These are phyloP conservation scores for Diplodia intermedia DNA, from an alignment of 2,329 filamentous ascomycete genomes.

Conservation along the genomic window DNA sequence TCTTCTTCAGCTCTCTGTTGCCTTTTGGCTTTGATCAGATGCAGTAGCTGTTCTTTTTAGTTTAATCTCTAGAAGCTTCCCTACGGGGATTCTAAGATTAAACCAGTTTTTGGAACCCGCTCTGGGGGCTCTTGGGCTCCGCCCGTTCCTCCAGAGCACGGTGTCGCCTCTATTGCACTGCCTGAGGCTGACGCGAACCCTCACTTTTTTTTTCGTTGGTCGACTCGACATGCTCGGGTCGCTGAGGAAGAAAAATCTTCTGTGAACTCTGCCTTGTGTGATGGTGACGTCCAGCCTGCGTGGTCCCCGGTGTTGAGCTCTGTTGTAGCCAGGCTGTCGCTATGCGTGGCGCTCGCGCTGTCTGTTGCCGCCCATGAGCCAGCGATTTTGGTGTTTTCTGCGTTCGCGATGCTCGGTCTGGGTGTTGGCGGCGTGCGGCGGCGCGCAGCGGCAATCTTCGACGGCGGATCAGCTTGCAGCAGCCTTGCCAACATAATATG, in stretches of 20 bases:
- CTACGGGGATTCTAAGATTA: not conserved
- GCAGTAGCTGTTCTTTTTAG: not conserved
- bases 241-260: conserved; percentile 1
- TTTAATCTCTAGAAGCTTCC: not conserved
- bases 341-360: no score
- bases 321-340: no score
- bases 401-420: no score
- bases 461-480: no score
- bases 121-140: not conserved
- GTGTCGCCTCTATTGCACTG: conserved; percentile 2
- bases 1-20: conserved; percentile 13
- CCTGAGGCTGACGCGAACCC: not conserved
- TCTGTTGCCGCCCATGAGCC: no score
- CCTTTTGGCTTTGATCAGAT: not conserved
- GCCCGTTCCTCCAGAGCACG: not conserved
- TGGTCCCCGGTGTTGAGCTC: no score
- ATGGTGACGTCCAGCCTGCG: no score
- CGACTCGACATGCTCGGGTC: not conserved
- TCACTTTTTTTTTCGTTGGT: not conserved
- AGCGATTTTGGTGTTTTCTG: no score
- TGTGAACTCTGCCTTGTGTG: no score
- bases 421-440: no score
- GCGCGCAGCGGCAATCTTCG: no score
- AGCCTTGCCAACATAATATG: no score
- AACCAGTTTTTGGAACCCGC: not conserved